Percentiles rank a stretch among this genome's conserved stretches.
phyloP scores from a whole-genome alignment of 345 rosid species.

The Eucalyptus lansdowneana region DNA sequence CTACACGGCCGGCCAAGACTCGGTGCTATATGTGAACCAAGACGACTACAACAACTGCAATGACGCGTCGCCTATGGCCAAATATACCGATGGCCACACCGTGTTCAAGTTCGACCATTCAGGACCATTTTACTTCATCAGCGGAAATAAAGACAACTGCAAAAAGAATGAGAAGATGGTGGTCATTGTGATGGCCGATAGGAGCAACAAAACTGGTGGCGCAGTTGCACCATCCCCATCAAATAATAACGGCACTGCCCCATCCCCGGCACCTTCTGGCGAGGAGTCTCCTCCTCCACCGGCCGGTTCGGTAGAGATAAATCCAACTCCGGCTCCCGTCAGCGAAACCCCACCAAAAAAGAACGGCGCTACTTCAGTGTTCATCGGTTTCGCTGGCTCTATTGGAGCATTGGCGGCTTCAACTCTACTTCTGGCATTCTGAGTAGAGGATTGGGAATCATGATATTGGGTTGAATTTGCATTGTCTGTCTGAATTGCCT shows the following conservation, averaged over 20 bases:
- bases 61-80: conserved; percentile 15
- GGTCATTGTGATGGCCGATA: conserved; percentile 53
- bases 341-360: neutral
- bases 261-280: conserved; percentile 40
- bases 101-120: conserved; percentile 39
- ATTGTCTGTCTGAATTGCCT: neutral
- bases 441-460: neutral
- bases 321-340: conserved; percentile 47
- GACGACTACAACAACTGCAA: conserved; percentile 52
- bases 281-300: conserved; percentile 48
- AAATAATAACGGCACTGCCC: neutral
- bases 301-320: conserved; percentile 9
- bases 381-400: conserved; percentile 6
- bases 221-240: conserved; percentile 18
- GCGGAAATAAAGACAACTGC: conserved; percentile 67
- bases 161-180: conserved; percentile 49
- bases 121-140: conserved; percentile 64
- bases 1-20: conserved; percentile 42
- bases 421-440: conserved; percentile 24
- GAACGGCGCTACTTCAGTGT: conserved; percentile 24
- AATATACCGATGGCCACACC: conserved; percentile 40
- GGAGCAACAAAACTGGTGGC: conserved; percentile 14
- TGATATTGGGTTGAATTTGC: neutral
- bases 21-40: conserved; percentile 53
- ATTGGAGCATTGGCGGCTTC: conserved; percentile 45